Percentiles rank a stretch among this genome's conserved stretches.
Evolutionary conservation across 768 basidiomycete species (phyloP).

Genomic region (Pleurotus cornucopiae): DNA sequence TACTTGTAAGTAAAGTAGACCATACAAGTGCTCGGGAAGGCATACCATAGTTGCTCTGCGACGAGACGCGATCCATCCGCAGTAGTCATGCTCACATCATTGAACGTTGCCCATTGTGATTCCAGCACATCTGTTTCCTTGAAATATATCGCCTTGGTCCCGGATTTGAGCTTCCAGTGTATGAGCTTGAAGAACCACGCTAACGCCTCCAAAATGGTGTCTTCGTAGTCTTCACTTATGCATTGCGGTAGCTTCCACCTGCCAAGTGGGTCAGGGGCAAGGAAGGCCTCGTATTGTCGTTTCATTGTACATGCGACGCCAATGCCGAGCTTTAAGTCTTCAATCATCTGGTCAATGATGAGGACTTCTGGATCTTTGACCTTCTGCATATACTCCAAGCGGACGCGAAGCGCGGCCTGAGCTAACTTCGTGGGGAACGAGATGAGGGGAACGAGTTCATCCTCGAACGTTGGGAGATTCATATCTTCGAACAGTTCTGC

Average conservation of each 20-base stretch:
- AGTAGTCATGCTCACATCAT: conserved; percentile 85
- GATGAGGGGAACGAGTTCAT: conserved; percentile 85
- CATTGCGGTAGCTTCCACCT: conserved; percentile 89
- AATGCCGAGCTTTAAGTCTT: conserved; percentile 87
- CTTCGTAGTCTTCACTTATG: conserved; percentile 87
- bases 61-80: conserved; percentile 86
- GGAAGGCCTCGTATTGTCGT: conserved; percentile 88
- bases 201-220: conserved; percentile 82
- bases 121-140: conserved; percentile 98
- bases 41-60: conserved; percentile 93
- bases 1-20: background rate
- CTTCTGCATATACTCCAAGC: conserved; percentile 84
- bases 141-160: conserved; percentile 88
- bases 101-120: conserved; percentile 92
- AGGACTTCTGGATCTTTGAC: conserved; percentile 85
- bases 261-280: conserved; percentile 79
- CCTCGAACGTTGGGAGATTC: conserved; percentile 89
- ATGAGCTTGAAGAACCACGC: conserved; percentile 90
- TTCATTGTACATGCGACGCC: conserved; percentile 94
- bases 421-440: conserved; percentile 96
- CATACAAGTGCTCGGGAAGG: background rate
- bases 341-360: conserved; percentile 91
- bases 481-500: conserved; percentile 75
- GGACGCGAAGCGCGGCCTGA: conserved; percentile 85
- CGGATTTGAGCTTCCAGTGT: conserved; percentile 94